phyloP scores from a whole-genome alignment of 129 eudicot species.

The Calendula officinalis region DNA sequence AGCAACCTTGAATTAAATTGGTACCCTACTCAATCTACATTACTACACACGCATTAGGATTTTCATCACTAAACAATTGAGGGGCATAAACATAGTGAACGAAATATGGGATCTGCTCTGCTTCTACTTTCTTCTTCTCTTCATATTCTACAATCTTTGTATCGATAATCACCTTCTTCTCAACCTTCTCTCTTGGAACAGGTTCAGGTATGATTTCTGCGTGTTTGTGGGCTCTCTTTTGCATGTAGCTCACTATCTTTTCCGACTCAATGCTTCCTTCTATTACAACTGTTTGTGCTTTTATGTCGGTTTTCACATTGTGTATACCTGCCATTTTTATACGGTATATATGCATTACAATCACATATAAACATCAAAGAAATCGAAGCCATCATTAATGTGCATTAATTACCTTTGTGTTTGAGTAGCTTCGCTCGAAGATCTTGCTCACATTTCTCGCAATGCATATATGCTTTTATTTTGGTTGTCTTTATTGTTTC shows the following conservation, averaged over 20 bases:
- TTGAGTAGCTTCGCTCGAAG: constrained; percentile 48
- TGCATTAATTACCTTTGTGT: constrained; percentile 72
- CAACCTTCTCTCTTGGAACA: constrained; percentile 31
- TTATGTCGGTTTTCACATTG: constrained; percentile 66
- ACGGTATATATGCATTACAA: too few relatives aligned
- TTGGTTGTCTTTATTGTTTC: constrained; percentile 52
- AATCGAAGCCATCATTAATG: not conserved
- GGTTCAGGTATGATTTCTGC: constrained; percentile 57
- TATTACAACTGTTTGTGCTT: constrained; percentile 68
- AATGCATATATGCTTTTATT: constrained; percentile 68
- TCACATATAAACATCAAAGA: too few relatives aligned
- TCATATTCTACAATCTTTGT: constrained; percentile 42
- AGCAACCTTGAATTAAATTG: too few relatives aligned
- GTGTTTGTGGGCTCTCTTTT: constrained; percentile 57
- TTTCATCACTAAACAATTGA: constrained; percentile 92
- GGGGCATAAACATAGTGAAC: constrained; percentile 95
- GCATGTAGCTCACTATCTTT: constrained; percentile 60
- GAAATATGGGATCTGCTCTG: constrained; percentile 53
- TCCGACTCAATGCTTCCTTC: constrained; percentile 74
- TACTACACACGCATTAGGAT: constrained; percentile 81
- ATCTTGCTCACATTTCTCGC: constrained; percentile 75
- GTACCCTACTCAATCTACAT: constrained; percentile 38
- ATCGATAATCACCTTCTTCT: constrained; percentile 31
- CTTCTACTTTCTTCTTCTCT: constrained; percentile 63
- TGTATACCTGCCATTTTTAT: constrained; percentile 64